These are phyloP conservation scores for Madurella fahalii DNA, from an alignment of 2,329 filamentous ascomycete genomes.

Conservation along the genomic window DNA sequence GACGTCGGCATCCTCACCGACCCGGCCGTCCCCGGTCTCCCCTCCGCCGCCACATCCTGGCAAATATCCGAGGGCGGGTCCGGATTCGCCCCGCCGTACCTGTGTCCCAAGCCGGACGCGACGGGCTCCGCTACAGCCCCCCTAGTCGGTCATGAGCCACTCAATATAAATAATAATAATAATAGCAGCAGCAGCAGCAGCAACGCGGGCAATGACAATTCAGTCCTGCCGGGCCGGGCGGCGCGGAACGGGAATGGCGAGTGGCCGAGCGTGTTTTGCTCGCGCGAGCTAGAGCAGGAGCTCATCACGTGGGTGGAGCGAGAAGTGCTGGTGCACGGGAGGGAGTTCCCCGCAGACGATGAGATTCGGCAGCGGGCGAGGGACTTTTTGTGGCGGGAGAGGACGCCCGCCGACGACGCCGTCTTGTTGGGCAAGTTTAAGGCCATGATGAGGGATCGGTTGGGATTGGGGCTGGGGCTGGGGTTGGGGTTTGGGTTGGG, in stretches of 20 bases:
- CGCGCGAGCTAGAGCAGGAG: conserved; percentile 53
- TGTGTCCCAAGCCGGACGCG: conserved; percentile 44
- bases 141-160: conserved; percentile 15
- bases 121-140: conserved; percentile 31
- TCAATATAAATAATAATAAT: background rate
- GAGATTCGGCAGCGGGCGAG: conserved; percentile 44
- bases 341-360: conserved; percentile 46
- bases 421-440: conserved; percentile 53
- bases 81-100: conserved; percentile 54
- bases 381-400: conserved; percentile 42
- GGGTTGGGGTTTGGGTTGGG: background rate
- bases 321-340: conserved; percentile 32
- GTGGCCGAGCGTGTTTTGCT: conserved; percentile 53
- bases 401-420: conserved; percentile 52
- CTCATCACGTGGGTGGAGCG: conserved; percentile 46
- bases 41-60: conserved; percentile 40
- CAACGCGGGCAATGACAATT: background rate
- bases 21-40: conserved; percentile 48
- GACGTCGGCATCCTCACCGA: conserved; percentile 48
- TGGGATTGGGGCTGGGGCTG: conserved; percentile 22
- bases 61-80: conserved; percentile 47
- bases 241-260: conserved; percentile 37
- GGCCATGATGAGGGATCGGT: conserved; percentile 36
- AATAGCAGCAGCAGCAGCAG: background rate
- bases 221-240: conserved; percentile 38